These are phyloP conservation scores for Craterostigma plantagineum DNA, from an alignment of 257 asterid species.

Conservation along the genomic window DNA sequence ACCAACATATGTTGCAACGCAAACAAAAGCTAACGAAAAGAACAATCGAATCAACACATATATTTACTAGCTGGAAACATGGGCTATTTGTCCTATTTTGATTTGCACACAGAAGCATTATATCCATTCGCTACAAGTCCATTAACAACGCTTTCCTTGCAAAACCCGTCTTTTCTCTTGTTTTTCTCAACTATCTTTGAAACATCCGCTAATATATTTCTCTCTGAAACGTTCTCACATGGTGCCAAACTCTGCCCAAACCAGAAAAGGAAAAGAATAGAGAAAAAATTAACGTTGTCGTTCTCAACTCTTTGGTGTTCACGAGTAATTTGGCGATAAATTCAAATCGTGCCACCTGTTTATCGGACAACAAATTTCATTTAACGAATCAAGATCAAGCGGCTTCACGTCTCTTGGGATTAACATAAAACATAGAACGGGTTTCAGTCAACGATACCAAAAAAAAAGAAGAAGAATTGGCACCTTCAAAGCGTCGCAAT, in stretches of 20 bases:
- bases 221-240: constrained; percentile 33
- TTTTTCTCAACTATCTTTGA: constrained; percentile 48
- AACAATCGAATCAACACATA: neutral
- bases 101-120: constrained; percentile 72
- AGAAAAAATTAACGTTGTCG: neutral
- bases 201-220: constrained; percentile 52
- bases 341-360: neutral
- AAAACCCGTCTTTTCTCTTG: constrained; percentile 35
- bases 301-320: constrained; percentile 3
- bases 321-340: constrained; percentile 10
- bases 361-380: neutral
- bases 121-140: constrained; percentile 54
- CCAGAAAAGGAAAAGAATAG: neutral
- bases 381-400: too few relatives aligned
- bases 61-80: constrained; percentile 43
- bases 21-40: neutral
- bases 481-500: constrained; percentile 60
- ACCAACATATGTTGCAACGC: neutral
- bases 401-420: too few relatives aligned
- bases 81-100: constrained; percentile 62
- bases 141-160: constrained; percentile 43
- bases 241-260: constrained; percentile 41
- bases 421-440: too few relatives aligned
- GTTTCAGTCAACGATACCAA: too few relatives aligned
- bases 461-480: neutral